A percentile compares a stretch with the other conserved stretches of the same genome.
These are phyloP conservation scores for Pseudogymnoascus sp. DNA, from an alignment of 2,329 filamentous ascomycete species.

Conservation along the genomic window DNA sequence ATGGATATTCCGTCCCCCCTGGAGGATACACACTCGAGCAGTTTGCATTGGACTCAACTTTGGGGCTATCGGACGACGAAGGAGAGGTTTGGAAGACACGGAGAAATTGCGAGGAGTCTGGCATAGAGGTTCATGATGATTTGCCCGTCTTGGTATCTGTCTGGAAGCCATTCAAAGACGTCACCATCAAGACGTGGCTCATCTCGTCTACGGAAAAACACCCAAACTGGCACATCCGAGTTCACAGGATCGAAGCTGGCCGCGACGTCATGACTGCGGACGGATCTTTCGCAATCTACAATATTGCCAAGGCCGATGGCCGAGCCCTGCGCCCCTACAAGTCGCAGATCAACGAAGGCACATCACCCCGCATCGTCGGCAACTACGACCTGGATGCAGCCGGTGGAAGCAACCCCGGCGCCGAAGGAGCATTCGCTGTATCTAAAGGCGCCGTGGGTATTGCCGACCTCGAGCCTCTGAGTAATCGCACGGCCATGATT, in stretches of 20 bases:
- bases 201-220: conserved; percentile 50
- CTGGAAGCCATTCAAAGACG: conserved; percentile 66
- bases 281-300: conserved; percentile 64
- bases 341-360: conserved; percentile 45
- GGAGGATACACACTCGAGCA: conserved; percentile 70
- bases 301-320: conserved; percentile 41
- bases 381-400: conserved; percentile 52
- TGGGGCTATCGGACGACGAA: conserved; percentile 69
- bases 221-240: conserved; percentile 64
- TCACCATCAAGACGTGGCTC: conserved; percentile 57
- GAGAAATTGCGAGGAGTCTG: conserved; percentile 57
- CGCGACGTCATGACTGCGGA: conserved; percentile 64
- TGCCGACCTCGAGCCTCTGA: conserved; percentile 39
- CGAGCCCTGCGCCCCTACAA: conserved; percentile 44
- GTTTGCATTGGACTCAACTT: conserved; percentile 66
- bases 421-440: conserved; percentile 47
- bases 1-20: conserved; percentile 70
- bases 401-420: conserved; percentile 45
- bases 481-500: conserved; percentile 46
- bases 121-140: conserved; percentile 49
- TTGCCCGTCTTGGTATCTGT: conserved; percentile 56
- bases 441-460: conserved; percentile 50
- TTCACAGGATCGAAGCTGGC: conserved; percentile 53
- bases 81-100: conserved; percentile 74
- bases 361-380: conserved; percentile 48